A percentile compares a stretch with the other conserved stretches of the same genome.
Conservation (phyloP, 371 early-diverging fungal genomes). For the Mortierella sp. region DNA sequence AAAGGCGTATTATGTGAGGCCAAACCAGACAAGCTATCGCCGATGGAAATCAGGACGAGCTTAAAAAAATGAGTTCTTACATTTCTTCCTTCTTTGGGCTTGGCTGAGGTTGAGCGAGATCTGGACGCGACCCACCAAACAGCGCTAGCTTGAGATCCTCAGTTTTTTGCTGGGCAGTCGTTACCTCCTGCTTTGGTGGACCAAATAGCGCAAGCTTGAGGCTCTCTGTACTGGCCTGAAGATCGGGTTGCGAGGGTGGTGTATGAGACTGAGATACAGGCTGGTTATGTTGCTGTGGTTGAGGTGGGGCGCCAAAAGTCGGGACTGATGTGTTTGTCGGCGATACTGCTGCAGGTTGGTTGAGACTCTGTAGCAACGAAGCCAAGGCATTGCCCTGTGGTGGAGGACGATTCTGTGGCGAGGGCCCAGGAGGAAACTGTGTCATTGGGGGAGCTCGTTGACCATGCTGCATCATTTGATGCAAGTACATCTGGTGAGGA, state of each 20-base stretch:
- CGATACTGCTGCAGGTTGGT: slow-evolving; percentile 38
- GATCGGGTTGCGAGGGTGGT: slow-evolving; percentile 25
- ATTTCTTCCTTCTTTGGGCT: slow-evolving; percentile 53
- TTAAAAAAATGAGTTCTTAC: slow-evolving; percentile 18
- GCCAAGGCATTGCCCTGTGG: slow-evolving; percentile 39
- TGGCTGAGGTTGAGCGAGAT: slow-evolving; percentile 34
- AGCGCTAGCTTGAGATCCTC: slow-evolving; percentile 52
- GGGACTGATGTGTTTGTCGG: slow-evolving; percentile 24
- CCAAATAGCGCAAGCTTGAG: slow-evolving; percentile 59
- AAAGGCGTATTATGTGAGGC: background rate
- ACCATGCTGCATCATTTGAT: slow-evolving; percentile 45
- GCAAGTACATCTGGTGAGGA: slow-evolving; percentile 43
- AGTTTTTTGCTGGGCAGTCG: slow-evolving; percentile 44
- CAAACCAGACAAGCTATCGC: background rate
- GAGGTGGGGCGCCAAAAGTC: slow-evolving; percentile 20
- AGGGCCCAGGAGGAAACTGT: slow-evolving; percentile 30
- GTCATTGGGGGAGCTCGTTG: slow-evolving; percentile 41
- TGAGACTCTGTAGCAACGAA: slow-evolving; percentile 48
- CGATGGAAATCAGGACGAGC: background rate
- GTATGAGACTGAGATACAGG: slow-evolving; percentile 22
- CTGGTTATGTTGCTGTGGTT: slow-evolving; percentile 16
- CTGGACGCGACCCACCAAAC: slow-evolving; percentile 46
- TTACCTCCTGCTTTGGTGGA: slow-evolving; percentile 33
- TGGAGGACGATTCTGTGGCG: slow-evolving; percentile 32
- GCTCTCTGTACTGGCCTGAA: slow-evolving; percentile 55